Conservation (phyloP, 2,329 filamentous ascomycete species). For the Huntiella savannae region DNA sequence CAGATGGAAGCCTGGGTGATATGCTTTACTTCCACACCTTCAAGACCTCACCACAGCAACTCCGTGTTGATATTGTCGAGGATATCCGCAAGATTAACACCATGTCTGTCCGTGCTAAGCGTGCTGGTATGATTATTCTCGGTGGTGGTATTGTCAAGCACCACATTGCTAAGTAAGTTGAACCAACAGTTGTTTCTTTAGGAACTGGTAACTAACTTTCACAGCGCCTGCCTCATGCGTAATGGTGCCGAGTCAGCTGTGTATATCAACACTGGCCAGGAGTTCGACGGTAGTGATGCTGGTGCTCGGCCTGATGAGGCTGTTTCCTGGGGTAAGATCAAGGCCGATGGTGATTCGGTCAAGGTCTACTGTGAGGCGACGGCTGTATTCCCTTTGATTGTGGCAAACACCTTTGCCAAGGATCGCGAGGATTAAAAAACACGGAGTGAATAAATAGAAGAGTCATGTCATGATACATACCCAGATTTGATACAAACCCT, state of each 20-base stretch:
- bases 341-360: constrained; percentile 66
- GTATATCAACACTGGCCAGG: constrained; percentile 92
- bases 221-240: constrained; percentile 69
- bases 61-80: constrained; percentile 79
- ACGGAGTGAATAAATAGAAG: neutral
- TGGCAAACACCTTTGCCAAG: constrained; percentile 48
- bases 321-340: constrained; percentile 98
- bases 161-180: constrained; percentile 62
- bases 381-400: constrained; percentile 45
- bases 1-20: constrained; percentile 85
- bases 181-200: neutral
- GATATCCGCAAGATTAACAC: constrained; percentile 90
- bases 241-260: constrained; percentile 95
- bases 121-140: constrained; percentile 85
- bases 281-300: constrained; percentile 94
- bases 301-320: constrained; percentile 90
- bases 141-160: constrained; percentile 95
- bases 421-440: constrained; percentile 16
- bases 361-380: constrained; percentile 58
- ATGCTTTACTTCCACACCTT: constrained; percentile 99
- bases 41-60: constrained; percentile 62
- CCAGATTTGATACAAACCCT: neutral
- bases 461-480: neutral
- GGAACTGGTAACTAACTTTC: neutral
- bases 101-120: constrained; percentile 67